phyloP scores from a whole-genome alignment of 2,329 filamentous ascomycete genomes.

The Pseudocercospora macadamiae region DNA sequence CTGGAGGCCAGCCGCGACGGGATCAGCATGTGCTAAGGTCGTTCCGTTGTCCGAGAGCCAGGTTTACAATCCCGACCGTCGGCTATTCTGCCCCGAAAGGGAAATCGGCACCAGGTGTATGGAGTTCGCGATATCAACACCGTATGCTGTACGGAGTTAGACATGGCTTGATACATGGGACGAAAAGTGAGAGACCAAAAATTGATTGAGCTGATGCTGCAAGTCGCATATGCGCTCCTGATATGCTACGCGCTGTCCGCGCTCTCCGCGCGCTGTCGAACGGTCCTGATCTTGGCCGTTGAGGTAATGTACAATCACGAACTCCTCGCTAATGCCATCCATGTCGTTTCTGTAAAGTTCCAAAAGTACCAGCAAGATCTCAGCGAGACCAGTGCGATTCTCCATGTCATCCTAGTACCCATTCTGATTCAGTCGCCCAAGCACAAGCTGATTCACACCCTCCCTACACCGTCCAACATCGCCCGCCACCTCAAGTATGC shows the following conservation, averaged over 20 bases:
- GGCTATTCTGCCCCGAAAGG: too few relatives aligned
- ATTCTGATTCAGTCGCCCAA: slow-evolving; percentile 30
- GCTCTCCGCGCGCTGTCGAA: neutral
- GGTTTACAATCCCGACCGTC: too few relatives aligned
- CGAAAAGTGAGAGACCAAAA: too few relatives aligned
- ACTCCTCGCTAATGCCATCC: slow-evolving; percentile 5
- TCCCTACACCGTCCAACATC: slow-evolving; percentile 53
- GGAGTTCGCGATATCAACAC: too few relatives aligned
- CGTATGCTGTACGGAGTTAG: too few relatives aligned
- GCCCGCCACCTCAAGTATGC: slow-evolving; percentile 52
- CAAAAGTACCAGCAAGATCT: neutral
- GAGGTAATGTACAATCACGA: slow-evolving; percentile 1
- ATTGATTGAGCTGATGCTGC: too few relatives aligned
- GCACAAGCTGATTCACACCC: slow-evolving; percentile 48
- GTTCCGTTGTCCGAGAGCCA: too few relatives aligned
- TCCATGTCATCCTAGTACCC: neutral
- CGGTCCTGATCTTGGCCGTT: neutral
- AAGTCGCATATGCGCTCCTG: neutral
- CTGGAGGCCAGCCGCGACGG: too few relatives aligned
- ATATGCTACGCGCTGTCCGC: neutral
- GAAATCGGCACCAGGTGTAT: too few relatives aligned
- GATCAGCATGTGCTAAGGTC: too few relatives aligned
- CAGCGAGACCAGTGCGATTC: neutral
- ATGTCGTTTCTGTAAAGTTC: neutral
- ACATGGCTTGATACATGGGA: too few relatives aligned